Conservation (phyloP, 2,329 filamentous ascomycete genomes). For the Trichophyton rubrum region DNA sequence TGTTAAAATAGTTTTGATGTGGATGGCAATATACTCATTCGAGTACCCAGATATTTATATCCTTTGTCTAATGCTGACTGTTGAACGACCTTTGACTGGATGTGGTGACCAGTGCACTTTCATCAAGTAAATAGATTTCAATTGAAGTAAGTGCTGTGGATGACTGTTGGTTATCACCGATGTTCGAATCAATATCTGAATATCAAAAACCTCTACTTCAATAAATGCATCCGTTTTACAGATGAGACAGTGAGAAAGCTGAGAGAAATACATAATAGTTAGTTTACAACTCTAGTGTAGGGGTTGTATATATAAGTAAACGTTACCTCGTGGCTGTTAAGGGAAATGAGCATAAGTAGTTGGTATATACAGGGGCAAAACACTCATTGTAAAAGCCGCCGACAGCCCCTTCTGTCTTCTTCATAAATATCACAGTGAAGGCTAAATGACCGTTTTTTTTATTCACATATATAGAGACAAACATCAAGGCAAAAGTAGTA, state of each 20-base stretch:
- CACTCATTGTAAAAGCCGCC: too few relatives aligned
- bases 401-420: not conserved
- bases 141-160: not conserved
- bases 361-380: too few relatives aligned
- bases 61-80: too few relatives aligned
- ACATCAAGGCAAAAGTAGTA: not conserved
- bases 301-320: not conserved
- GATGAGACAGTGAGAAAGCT: not conserved
- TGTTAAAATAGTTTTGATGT: not conserved
- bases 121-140: not conserved
- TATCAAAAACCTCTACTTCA: not conserved
- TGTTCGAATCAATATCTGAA: too few relatives aligned
- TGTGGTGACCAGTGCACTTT: not conserved
- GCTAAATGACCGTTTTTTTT: not conserved
- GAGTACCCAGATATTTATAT: too few relatives aligned
- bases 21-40: too few relatives aligned
- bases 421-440: not conserved
- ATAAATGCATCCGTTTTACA: not conserved
- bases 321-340: not conserved
- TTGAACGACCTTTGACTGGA: too few relatives aligned
- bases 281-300: not conserved
- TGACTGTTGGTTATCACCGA: not conserved
- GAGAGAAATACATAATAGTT: not conserved
- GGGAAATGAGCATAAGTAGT: not conserved
- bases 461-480: not conserved